Evolutionary conservation across 257 asterid genomes (phyloP), one percentile per base, ranked within the genome.

Genomic region (Agastache rugosa): DNA sequence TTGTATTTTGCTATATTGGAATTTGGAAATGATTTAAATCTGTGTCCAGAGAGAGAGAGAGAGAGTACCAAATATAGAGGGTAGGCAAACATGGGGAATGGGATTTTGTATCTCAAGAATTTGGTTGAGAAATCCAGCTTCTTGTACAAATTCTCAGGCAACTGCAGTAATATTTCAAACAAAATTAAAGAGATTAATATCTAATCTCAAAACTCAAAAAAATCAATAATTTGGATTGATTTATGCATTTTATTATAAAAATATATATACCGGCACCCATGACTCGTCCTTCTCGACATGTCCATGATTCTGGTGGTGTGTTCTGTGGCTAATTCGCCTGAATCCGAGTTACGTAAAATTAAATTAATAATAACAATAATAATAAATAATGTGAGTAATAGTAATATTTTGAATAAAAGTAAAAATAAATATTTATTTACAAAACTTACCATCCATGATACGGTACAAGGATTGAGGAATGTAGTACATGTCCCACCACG

Each of bases 261-360:
- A 54, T 31, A 54, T 27, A 16, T 14, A 3, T 84, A 89, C 95
- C 81, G 95, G 95, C 2, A 79, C 86, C 95, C 95, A 89, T n/a
- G 92, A 87, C 75, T 89, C 96, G 51, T 89, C 96, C 29, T 83
- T 82, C 59, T 89, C 96, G 11, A 87, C 89, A 55, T 89, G 87
- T 2, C 96, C 96, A 74, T 87, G 96, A 54, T 89, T 89, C 76
- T 89, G 96, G 71, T 89, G 96, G 54, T 89, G 96, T 19, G 89
- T 89, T 78, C 89, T 82, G 55, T 89, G 96, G 78, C 96, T 89
- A 44, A 89, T 89, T 79, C 96, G 61, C 92, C 96, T 77, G 69
- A 10, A 1, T 17, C 1, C 9, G 2, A 39, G 2, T 39, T 39
- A 39, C 11, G 44, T 39, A 9, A 31, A 31, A 39, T 8, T 8